A percentile compares a stretch with the other conserved stretches of the same genome.
These are phyloP conservation scores for Aspergillus aculeatus DNA, from an alignment of 2,329 filamentous ascomycete genomes.

Conservation along the genomic window DNA sequence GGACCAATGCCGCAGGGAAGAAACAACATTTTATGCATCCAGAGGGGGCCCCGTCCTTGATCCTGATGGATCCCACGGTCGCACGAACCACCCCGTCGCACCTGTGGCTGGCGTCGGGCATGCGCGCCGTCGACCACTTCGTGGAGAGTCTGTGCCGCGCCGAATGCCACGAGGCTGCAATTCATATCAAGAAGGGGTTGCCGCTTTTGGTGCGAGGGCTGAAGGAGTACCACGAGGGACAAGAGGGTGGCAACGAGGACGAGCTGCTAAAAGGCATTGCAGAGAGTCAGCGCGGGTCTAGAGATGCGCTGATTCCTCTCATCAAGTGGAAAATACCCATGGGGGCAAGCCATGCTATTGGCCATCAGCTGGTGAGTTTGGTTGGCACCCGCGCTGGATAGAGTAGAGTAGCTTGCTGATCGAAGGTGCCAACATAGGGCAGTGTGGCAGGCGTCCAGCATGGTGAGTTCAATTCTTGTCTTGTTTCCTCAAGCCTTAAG, in stretches of 20 bases:
- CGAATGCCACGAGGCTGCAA: not conserved
- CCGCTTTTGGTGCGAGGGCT: not conserved
- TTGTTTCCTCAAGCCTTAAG: not conserved
- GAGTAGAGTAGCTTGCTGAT: not conserved
- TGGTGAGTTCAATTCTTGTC: not conserved
- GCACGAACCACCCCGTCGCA: not conserved
- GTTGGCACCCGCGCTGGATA: not conserved
- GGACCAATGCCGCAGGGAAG: not conserved
- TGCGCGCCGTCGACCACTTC: conserved; percentile 3
- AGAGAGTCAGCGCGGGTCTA: conserved; percentile 3
- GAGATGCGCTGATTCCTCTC: not conserved
- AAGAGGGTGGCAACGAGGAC: not conserved
- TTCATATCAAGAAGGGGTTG: not conserved
- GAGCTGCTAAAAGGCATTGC: conserved; percentile 2
- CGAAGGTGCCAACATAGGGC: not conserved
- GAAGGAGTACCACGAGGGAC: not conserved
- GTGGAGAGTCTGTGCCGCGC: not conserved
- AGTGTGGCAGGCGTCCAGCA: conserved; percentile 6
- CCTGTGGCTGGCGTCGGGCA: conserved; percentile 5
- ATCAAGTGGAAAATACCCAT: conserved; percentile 4
- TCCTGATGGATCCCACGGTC: conserved; percentile 4
- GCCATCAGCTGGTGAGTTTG: conserved; percentile 1
- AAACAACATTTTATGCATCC: conserved; percentile 3
- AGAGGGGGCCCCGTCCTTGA: not conserved
- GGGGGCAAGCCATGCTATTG: conserved; percentile 1